A percentile compares a stretch with the other conserved stretches of the same genome.
These are phyloP conservation scores for Colletotrichum spaethianum DNA, from an alignment of 2,329 filamentous ascomycete genomes.

Conservation along the genomic window DNA sequence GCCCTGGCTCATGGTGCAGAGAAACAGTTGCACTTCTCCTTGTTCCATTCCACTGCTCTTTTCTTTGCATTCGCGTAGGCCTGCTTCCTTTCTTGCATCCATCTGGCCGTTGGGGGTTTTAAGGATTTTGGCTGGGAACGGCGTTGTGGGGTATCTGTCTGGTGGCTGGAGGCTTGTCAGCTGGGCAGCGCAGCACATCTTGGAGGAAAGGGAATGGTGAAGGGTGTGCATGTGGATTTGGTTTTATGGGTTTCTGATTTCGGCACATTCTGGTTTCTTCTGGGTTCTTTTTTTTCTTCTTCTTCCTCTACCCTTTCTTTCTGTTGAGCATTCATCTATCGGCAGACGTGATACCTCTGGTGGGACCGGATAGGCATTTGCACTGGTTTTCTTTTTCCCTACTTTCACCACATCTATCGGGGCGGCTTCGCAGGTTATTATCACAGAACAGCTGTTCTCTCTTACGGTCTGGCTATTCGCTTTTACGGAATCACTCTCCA, in stretches of 20 bases:
- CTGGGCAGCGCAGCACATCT: background rate
- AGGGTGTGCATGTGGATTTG: background rate
- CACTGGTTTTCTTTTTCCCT: conserved; percentile 30
- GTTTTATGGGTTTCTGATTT: background rate
- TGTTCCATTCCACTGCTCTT: background rate
- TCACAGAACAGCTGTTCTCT: conserved; percentile 3
- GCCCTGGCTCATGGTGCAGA: background rate
- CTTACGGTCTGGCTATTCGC: background rate
- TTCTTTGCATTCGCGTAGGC: conserved; percentile 14
- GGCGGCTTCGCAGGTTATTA: conserved; percentile 14
- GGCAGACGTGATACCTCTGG: conserved; percentile 42
- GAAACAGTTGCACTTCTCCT: background rate
- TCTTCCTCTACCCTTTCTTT: too few relatives aligned
- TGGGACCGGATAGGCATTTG: conserved; percentile 41
- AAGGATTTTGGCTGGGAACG: conserved; percentile 16
- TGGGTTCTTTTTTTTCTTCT: conserved; percentile 32
- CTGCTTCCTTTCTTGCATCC: conserved; percentile 19
- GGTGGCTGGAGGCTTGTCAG: conserved; percentile 1
- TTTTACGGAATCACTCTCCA: background rate
- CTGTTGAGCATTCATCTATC: conserved; percentile 43
- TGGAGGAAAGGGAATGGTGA: background rate
- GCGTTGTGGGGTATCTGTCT: conserved; percentile 14
- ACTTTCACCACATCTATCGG: background rate
- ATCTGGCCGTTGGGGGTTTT: conserved; percentile 4
- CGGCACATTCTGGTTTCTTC: conserved; percentile 27